A percentile compares a stretch with the other conserved stretches of the same genome.
These are phyloP conservation scores for Chlorencoelia australis DNA, from an alignment of 2,329 filamentous ascomycete genomes.

Conservation along the genomic window DNA sequence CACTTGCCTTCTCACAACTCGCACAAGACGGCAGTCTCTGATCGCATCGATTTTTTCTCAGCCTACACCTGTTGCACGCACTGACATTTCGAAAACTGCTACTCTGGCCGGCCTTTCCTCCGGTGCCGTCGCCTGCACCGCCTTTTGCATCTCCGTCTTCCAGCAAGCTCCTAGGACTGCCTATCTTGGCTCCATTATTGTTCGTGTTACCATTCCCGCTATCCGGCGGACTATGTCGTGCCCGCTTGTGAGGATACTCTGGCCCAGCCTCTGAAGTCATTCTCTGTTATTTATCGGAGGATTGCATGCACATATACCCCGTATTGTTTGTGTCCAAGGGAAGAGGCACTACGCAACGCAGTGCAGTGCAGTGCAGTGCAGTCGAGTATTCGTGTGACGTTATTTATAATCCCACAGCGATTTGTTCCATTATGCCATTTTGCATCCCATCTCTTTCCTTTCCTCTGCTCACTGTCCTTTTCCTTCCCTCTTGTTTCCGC, in stretches of 20 bases:
- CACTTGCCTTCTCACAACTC: constrained; percentile 84
- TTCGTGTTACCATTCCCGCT: constrained; percentile 23
- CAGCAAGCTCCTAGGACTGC: constrained; percentile 14
- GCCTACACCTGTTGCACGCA: constrained; percentile 84
- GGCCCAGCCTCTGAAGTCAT: no score
- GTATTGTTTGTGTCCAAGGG: no score
- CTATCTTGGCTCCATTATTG: constrained; percentile 18
- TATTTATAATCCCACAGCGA: no score
- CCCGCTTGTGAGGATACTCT: constrained; percentile 47
- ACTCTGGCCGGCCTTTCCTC: constrained; percentile 38
- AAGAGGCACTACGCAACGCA: no score
- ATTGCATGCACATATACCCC: no score
- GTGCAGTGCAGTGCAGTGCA: no score
- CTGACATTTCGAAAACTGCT: constrained; percentile 78
- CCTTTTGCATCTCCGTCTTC: constrained; percentile 15
- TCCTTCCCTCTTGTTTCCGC: no score
- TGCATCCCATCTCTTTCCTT: no score
- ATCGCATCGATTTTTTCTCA: constrained; percentile 92
- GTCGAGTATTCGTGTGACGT: no score
- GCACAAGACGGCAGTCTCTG: constrained; percentile 85
- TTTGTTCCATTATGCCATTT: no score
- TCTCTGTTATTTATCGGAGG: no score
- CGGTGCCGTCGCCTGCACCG: constrained; percentile 1
- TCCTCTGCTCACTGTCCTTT: no score
- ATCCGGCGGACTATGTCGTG: constrained; percentile 41